Percentiles rank a stretch among this genome's conserved stretches.
Conservation (phyloP, 768 basidiomycete genomes). For the Mrakia hoshinonis region DNA sequence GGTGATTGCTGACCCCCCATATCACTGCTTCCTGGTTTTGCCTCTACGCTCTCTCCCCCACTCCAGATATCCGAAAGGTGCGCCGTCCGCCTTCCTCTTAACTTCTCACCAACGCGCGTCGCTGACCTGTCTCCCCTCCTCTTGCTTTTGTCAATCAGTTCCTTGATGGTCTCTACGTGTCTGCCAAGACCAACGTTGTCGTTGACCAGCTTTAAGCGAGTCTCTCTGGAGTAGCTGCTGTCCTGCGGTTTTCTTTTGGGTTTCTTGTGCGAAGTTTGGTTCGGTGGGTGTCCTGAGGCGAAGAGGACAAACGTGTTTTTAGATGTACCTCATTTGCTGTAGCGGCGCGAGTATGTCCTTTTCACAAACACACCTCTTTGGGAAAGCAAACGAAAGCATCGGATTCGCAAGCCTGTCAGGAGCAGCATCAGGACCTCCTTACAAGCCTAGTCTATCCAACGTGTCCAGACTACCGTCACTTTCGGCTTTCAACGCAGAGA, state of each 20-base stretch:
- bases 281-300: not conserved
- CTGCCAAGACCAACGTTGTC: slow-evolving; percentile 19
- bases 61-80: slow-evolving; percentile 8
- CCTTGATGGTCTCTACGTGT: slow-evolving; percentile 20
- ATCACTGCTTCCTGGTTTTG: not conserved
- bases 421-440: no score
- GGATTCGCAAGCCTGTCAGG: no score
- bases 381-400: no score
- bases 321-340: not conserved
- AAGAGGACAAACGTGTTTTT: not conserved
- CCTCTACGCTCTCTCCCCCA: not conserved
- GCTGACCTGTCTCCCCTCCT: not conserved
- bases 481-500: no score
- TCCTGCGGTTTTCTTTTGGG: not conserved
- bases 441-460: no score
- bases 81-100: no score
- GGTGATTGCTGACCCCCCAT: slow-evolving; percentile 11
- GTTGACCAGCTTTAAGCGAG: not conserved
- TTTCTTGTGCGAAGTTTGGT: not conserved
- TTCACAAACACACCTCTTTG: not conserved
- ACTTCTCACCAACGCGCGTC: no score
- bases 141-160: not conserved
- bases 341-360: not conserved
- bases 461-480: no score
- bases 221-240: not conserved